A percentile compares a stretch with the other conserved stretches of the same genome.
These are phyloP conservation scores for Parsonsia alboflavescens DNA, from an alignment of 257 asterid species.

Conservation along the genomic window DNA sequence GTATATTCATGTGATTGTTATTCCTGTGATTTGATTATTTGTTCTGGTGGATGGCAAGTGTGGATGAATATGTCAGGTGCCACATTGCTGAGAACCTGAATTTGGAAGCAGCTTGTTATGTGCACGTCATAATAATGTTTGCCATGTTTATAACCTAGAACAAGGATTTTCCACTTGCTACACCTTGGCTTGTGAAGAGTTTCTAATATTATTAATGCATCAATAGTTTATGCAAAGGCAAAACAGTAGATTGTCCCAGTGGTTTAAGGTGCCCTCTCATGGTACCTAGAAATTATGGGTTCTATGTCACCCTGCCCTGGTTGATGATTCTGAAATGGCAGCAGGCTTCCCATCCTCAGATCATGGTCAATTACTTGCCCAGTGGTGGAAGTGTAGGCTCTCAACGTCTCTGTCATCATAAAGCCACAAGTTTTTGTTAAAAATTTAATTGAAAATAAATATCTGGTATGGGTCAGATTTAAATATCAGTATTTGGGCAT, in stretches of 20 bases:
- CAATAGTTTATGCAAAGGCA: background rate
- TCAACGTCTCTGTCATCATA: background rate
- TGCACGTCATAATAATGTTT: background rate
- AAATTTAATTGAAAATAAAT: background rate
- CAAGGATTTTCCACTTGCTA: background rate
- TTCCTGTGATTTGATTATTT: background rate
- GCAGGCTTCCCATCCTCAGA: background rate
- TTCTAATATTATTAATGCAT: background rate
- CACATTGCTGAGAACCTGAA: background rate
- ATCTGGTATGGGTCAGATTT: background rate
- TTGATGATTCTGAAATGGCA: background rate
- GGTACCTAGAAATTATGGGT: background rate
- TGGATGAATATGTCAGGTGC: background rate
- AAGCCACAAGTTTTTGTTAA: background rate
- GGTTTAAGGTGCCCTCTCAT: background rate
- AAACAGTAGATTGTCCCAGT: background rate
- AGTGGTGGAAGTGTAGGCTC: background rate
- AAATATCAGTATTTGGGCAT: background rate
- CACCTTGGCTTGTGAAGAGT: background rate
- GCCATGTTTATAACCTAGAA: background rate
- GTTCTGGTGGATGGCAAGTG: background rate
- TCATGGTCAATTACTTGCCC: background rate
- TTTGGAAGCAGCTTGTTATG: slow-evolving; percentile 1
- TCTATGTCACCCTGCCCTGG: background rate
- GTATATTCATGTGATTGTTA: slow-evolving; percentile 28